phyloP scores from a whole-genome alignment of 1,139 yeast genomes.

The Pichia norvegensis region DNA sequence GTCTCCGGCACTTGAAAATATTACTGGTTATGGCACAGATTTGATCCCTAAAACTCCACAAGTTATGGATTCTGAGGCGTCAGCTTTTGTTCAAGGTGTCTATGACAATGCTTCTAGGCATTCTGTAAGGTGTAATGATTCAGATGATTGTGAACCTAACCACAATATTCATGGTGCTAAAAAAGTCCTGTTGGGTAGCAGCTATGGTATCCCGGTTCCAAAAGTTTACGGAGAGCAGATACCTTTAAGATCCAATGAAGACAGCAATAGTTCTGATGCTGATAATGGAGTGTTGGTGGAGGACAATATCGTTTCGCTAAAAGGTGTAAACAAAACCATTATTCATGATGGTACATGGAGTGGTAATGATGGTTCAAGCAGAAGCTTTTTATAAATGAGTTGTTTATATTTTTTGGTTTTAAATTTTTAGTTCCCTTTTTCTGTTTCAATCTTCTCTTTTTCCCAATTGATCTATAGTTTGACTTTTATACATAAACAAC shows the following conservation, averaged over 20 bases:
- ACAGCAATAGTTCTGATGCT: slow-evolving; percentile 2
- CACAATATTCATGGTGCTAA: slow-evolving; percentile 5
- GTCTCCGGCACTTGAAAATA: background rate
- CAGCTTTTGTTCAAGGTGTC: slow-evolving; percentile 34
- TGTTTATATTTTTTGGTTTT: background rate
- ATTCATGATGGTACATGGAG: slow-evolving; percentile 31
- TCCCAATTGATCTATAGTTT: too few species aligned
- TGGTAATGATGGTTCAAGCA: background rate
- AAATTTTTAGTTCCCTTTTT: background rate
- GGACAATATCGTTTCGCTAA: slow-evolving; percentile 64
- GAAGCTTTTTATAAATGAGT: background rate
- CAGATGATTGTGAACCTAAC: slow-evolving; percentile 4
- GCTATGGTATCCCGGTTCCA: slow-evolving; percentile 16
- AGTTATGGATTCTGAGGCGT: slow-evolving; percentile 44
- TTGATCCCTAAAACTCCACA: slow-evolving; percentile 2
- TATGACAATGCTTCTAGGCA: slow-evolving; percentile 22
- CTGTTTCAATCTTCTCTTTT: background rate
- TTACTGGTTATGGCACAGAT: slow-evolving; percentile 1
- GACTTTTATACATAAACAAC: background rate
- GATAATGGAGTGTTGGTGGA: slow-evolving; percentile 56
- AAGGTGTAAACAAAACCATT: slow-evolving; percentile 81
- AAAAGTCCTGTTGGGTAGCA: slow-evolving; percentile 6
- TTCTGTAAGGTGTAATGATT: slow-evolving; percentile 8
- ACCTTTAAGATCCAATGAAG: background rate
- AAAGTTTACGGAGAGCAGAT: background rate